Conservation (phyloP, 345 rosid species). For the Camelina hispida region DNA sequence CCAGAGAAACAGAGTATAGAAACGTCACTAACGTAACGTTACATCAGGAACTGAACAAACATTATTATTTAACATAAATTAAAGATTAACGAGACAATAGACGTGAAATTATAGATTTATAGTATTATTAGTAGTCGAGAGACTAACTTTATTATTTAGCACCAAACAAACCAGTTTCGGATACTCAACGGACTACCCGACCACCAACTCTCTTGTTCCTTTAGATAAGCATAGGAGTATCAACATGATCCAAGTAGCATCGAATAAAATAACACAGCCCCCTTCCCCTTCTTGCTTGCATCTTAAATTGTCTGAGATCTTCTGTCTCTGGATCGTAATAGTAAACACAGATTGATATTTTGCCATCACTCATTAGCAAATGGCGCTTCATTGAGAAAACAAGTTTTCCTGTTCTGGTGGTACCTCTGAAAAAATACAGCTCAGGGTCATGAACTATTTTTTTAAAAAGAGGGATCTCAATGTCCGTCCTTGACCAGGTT, state of each 20-base stretch:
- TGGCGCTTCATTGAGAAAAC: not conserved
- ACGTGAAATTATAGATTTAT: too few relatives aligned
- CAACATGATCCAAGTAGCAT: not conserved
- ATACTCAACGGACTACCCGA: not conserved
- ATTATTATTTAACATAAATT: too few relatives aligned
- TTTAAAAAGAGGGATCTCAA: not conserved
- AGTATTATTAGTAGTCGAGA: too few relatives aligned
- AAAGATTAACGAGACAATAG: too few relatives aligned
- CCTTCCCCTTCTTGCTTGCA: not conserved
- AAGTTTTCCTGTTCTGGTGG: not conserved
- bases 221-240: not conserved
- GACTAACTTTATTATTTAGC: too few relatives aligned
- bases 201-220: not conserved
- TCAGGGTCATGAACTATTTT: not conserved
- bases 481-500: not conserved
- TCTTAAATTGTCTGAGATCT: not conserved
- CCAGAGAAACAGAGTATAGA: not conserved
- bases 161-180: not conserved
- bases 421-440: not conserved
- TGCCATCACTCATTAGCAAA: not conserved
- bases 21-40: not conserved
- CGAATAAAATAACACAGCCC: not conserved
- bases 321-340: not conserved
- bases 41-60: too few relatives aligned
- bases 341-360: not conserved